Evolutionary conservation across 208 protist species (phyloP).

Genomic region (Crithidia brevicula): DNA sequence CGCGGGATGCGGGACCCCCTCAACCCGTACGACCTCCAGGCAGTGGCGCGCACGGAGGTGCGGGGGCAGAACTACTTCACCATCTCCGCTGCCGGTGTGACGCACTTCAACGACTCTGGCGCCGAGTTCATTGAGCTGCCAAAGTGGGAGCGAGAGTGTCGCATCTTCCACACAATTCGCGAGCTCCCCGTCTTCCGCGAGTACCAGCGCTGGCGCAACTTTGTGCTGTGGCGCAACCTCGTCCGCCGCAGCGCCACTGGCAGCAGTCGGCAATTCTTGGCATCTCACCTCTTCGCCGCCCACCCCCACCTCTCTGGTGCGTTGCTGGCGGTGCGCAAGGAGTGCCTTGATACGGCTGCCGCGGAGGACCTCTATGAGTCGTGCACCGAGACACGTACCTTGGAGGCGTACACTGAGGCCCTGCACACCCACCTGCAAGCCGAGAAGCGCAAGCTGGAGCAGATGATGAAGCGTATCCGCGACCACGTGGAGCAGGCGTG

Average conservation of each 20-base stretch:
- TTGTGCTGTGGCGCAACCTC: conserved; percentile 91
- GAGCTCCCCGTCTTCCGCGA: conserved; percentile 92
- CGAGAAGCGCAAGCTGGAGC: conserved; percentile 67
- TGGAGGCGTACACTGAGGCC: conserved; percentile 68
- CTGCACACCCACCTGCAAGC: conserved; percentile 63
- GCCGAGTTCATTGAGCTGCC: conserved; percentile 94
- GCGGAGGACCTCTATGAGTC: conserved; percentile 73
- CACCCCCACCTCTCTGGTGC: conserved; percentile 87
- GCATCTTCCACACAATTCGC: conserved; percentile 89
- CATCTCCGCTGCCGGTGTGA: conserved; percentile 93
- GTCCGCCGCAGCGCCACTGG: conserved; percentile 86
- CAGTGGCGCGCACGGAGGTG: conserved; percentile 91
- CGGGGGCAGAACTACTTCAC: conserved; percentile 92
- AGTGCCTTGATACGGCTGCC: conserved; percentile 77
- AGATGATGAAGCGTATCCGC: conserved; percentile 87
- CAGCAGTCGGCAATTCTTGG: conserved; percentile 81
- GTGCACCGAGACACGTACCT: conserved; percentile 72
- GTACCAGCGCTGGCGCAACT: conserved; percentile 95
- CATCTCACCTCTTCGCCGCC: conserved; percentile 88
- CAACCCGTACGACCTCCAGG: conserved; percentile 95
- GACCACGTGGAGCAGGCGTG: conserved; percentile 90
- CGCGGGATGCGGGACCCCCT: conserved; percentile 84
- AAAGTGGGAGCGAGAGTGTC: conserved; percentile 94
- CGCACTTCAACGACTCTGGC: conserved; percentile 88
- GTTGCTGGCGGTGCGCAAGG: conserved; percentile 77